Evolutionary conservation across 345 rosid genomes (phyloP), one percentile per base, ranked within the genome.

Genomic region (Lepidium aucheri): DNA sequence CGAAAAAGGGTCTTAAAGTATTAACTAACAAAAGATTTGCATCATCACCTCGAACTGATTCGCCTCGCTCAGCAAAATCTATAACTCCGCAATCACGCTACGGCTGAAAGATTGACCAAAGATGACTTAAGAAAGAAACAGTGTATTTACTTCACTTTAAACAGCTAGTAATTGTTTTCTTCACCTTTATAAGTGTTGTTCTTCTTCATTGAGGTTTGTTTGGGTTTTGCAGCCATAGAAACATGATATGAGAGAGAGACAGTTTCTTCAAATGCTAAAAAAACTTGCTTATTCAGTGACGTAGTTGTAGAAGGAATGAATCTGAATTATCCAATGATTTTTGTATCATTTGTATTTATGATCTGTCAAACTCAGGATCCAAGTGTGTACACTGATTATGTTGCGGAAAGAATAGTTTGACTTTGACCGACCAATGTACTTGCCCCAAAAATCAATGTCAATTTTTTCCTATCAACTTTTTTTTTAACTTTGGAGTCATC

Each of bases 21-120:
- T 85, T 96, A 30, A 86, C 82, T 28, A 76, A 59, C 56, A 88
- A 87, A 77, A 85, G 85, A 70, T 77, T 84, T 64, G 80, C 89
- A 62, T 42, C 90, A 61, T 67, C 79, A 73, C 78, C 69, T 20
- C 81, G 77, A 74, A 74, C 81, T 51, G 90, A 73, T 64, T 60
- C 73, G 14, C 73, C 77, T 67, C 70, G 17, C 58, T 75, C 84
- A 28, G 60, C 69, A 51, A 84, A 76, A 70, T 79, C 78, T 26
- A 43, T 43, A 11, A 61, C 83, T 53, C 69, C 82, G 26, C 79
- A 70, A 18, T 55, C 82, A 41, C 90, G 89, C 20, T 56, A 77
- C 34, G 49, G 74, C 43, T 63, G 36, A 71, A 81, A 84, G 68
- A 52, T 63, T 30, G 86, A 83, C 32, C 71, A 74, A 26, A 26